A percentile compares a stretch with the other conserved stretches of the same genome.
Evolutionary conservation across 2,329 filamentous ascomycete genomes (phyloP).

Genomic region (Zymoseptoria pseudotritici): DNA sequence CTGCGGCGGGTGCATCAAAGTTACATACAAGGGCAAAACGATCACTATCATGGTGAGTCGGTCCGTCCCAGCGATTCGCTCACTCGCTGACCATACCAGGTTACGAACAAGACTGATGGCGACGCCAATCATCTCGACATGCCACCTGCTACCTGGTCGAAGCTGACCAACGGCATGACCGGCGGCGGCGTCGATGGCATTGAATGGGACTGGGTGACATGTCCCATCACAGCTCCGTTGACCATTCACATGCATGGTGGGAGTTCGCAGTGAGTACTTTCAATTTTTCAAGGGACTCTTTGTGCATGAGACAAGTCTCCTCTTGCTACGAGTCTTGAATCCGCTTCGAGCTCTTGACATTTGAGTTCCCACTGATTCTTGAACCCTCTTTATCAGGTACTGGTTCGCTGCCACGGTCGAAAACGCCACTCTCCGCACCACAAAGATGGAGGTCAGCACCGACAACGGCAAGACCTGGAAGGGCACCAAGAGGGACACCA

Average conservation of each 20-base stretch:
- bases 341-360: too few relatives aligned
- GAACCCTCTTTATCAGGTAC: conserved; percentile 1
- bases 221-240: not conserved
- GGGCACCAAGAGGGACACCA: conserved; percentile 10
- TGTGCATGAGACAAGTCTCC: too few relatives aligned
- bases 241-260: not conserved
- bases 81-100: not conserved
- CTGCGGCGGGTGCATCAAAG: not conserved
- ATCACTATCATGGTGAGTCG: not conserved
- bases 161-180: not conserved
- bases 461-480: conserved; percentile 20
- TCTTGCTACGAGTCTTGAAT: too few relatives aligned
- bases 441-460: conserved; percentile 15
- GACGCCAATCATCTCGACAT: not conserved
- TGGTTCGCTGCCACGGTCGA: conserved; percentile 21
- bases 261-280: not conserved
- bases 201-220: not conserved
- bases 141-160: not conserved
- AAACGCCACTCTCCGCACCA: conserved; percentile 16
- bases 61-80: not conserved
- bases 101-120: not conserved
- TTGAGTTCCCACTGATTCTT: too few relatives aligned
- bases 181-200: not conserved
- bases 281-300: too few relatives aligned
- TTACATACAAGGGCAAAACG: not conserved